Base-by-base conservation (phyloP, 805 yeast genomes). In the Wickerhamiella occidentalis region DNA sequence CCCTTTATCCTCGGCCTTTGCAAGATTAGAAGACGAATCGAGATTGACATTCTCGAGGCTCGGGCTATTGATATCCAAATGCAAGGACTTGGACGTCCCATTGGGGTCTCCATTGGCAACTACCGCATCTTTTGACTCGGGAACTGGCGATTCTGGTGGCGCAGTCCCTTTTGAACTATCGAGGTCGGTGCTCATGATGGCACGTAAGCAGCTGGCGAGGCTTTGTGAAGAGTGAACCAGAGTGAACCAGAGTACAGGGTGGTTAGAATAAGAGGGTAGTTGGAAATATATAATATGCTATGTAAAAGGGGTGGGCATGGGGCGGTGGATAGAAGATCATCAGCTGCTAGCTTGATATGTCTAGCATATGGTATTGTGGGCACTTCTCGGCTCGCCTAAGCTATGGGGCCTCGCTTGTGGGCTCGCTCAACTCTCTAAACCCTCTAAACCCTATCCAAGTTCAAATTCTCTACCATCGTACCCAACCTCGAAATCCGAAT, bases 401-500 rank as follows among this genome's bases (percentile, higher is more conserved):
- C n/a, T n/a, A n/a, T n/a, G n/a, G n/a, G n/a, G n/a, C n/a, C n/a
- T n/a, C n/a, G 8, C 26, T 23, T 23, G 5, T 23, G 8, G 8
- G 26, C 26, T 23, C 26, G 26, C 26, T 23, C 5, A 23, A 23
- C 7, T 8, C 8, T 23, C 26, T 6, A 23, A 8, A 5, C 6
- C 11, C 12, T 13, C 13, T 36, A 48, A 13, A 44, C 40, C 6
- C 49, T 19, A 15, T 49, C 42, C 13, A 45, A 45, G n/a, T 81
- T 85, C 37, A 76, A 67, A 52, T 74, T 76, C 50, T 77, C 81
- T 25, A 76, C 74, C 55, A 76, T 74, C 47, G 74, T 71, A 40
- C 95, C 95, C 50, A 86, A 72, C 62, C 85, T 84, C 26, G 87
- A 82, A 52, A 90, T 68, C 28, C 82, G 78, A 59, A 92, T 67